phyloP scores from a whole-genome alignment of 345 rosid genomes.

The Syzygium oleosum region DNA sequence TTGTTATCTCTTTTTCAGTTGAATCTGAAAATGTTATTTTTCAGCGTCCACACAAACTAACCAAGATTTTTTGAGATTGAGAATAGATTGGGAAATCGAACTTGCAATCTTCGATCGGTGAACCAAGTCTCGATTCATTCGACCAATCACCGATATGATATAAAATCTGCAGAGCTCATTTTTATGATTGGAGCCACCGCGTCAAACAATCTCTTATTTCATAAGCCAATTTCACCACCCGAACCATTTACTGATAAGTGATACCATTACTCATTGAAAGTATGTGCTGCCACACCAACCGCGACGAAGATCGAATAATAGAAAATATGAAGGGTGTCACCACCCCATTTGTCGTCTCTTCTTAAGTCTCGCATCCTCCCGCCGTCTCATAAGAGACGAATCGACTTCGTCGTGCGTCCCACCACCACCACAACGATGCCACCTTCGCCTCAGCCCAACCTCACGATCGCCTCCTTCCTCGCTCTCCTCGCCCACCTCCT shows the following conservation, averaged over 20 bases:
- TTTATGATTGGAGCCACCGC: not conserved
- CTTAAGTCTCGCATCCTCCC: not conserved
- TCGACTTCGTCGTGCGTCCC: not conserved
- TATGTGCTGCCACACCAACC: not conserved
- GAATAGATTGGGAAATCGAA: not conserved
- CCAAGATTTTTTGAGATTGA: not conserved
- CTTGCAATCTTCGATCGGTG: not conserved
- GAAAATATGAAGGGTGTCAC: not conserved
- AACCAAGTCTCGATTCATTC: not conserved
- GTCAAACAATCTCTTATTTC: not conserved
- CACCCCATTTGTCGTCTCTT: not conserved
- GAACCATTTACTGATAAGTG: too few relatives aligned
- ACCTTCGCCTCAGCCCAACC: not conserved
- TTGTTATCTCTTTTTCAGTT: rapidly evolving
- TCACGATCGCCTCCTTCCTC: not conserved
- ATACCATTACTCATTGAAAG: too few relatives aligned
- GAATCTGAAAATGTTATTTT: not conserved
- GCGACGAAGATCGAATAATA: not conserved
- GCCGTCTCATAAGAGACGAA: not conserved
- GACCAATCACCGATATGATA: not conserved
- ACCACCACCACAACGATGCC: not conserved
- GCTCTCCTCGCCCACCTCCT: not conserved
- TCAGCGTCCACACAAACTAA: not conserved
- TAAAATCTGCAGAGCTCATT: not conserved
- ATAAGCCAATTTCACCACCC: not conserved